These are phyloP conservation scores for Chaetoceros muelleri DNA, from an alignment of 108 stramenopile species.

Conservation along the genomic window DNA sequence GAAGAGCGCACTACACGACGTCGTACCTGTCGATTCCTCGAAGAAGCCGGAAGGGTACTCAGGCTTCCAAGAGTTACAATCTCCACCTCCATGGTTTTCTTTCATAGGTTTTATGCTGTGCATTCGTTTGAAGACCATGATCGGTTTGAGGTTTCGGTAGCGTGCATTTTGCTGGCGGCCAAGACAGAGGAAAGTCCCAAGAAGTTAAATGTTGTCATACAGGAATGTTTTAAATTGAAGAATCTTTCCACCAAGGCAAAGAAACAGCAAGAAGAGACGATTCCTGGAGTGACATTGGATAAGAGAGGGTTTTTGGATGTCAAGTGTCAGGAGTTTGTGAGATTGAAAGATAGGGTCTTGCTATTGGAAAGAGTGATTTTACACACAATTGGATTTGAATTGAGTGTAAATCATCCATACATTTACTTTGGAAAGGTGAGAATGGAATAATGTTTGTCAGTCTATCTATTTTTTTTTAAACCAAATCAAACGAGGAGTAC, in stretches of 20 bases:
- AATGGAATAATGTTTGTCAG: not conserved
- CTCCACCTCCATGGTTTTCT: conserved; percentile 78
- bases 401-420: conserved; percentile 79
- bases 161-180: conserved; percentile 70
- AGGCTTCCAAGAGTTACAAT: conserved; percentile 65
- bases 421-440: conserved; percentile 50
- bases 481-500: not conserved
- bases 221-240: conserved; percentile 56
- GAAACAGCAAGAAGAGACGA: conserved; percentile 4
- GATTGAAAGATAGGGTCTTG: conserved; percentile 73
- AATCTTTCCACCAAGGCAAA: conserved; percentile 41
- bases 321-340: conserved; percentile 62
- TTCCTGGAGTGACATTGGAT: conserved; percentile 10
- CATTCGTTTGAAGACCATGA: conserved; percentile 80
- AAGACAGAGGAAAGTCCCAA: conserved; percentile 86
- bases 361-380: conserved; percentile 79
- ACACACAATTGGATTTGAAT: conserved; percentile 82
- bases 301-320: conserved; percentile 33
- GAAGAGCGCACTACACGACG: conserved; percentile 54
- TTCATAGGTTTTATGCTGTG: conserved; percentile 83
- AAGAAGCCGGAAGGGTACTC: conserved; percentile 66
- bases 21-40: conserved; percentile 74
- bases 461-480: not conserved
- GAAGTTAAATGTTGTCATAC: conserved; percentile 58
- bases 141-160: conserved; percentile 81